Base-by-base conservation (phyloP, 371 early-diverging fungal species). In the Apophysomyces ossiformis region DNA sequence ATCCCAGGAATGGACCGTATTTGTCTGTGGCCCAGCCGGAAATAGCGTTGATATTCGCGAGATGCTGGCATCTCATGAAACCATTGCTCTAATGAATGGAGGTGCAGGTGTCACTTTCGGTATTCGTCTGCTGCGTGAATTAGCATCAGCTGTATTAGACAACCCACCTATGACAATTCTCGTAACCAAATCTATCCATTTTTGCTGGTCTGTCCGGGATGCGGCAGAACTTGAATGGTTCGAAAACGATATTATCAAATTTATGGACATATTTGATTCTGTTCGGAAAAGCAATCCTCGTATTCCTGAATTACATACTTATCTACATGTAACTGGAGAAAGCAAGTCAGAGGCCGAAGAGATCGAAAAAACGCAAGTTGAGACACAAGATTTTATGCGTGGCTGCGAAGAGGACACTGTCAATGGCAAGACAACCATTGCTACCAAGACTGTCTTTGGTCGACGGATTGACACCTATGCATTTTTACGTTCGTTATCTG, bases 91-190 rank as follows among this genome's bases (percentile, higher is more conserved):
- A 62, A 63, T 83, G 38, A 77, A 68, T 13, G 88, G 83, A 6
- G 88, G 88, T 9, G 80, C 86, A 1, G 88, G 88, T 12, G 64
- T 85, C 15, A 82, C 86, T 0, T 87, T 82, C 70, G 74, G 79
- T 50, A 72, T 85, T 26, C 85, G 84, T 1, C 65, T 85, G 6
- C 58, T 87, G 18, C 82, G 81, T 60, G 85, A 84, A 44, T 39
- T 87, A 6, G 63, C 77, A 4, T 61, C 69, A 13, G 63, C 54
- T 1, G 46, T 76, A 0, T 62, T 70, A 7, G 44, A 67, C 59
- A 39, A 67, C 58, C 9, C 50, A 8, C 32, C 69, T 15, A 44
- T 64, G 69, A 68, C 68, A 71, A 26, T 39, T 26, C 6, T 8
- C n/a, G 13, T 18, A 11, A 70, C 75, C 12, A 63, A 66, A 21